Base-by-base conservation (phyloP, 225 moss, liverwort and hornwort species). In the Polytrichum formosum region DNA sequence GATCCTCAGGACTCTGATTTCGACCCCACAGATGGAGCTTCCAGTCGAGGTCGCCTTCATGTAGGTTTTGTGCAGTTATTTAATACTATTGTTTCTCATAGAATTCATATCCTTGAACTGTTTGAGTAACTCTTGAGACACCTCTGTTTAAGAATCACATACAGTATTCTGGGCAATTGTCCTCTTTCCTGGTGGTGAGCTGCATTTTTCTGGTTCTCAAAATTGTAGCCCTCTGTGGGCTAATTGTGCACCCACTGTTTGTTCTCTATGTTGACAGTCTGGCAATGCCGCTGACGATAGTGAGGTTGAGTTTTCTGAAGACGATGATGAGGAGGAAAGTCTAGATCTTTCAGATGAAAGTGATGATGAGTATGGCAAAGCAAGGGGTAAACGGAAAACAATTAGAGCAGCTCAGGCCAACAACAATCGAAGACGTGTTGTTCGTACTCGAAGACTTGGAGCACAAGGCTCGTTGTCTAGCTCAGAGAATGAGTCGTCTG, bases 401-500 rank as follows among this genome's bases (percentile, higher is more conserved):
- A 82, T 78, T 68, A 83, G 88, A 83, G 75, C 68, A n/a, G 63
- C 77, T 73, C 80, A 84, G 80, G 71, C 67, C 26, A 84, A 79
- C 60, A 84, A 87, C 22, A 88, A 64, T 64, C 87, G 90, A 56
- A 84, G 87, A 71, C 78, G 87, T 26, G 73, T 79, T 73, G 65
- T 79, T 73, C 88, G 84, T 21, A 80, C 84, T 21, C 88, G 92
- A 67, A 90, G 81, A 67, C 84, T 87, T 31, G 82, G 98, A 74
- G 85, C 79, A 67, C 85, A 88, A 68, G 83, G 82, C 72, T 91
- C 84, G 68, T 75, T 90, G 67, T 90, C 88, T 31, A 88, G 87
- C 64, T 85, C 89, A 35, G 94, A 93, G 62, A 78, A 92, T 55
- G 94, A 94, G 70, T 94, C 90, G 6, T 94, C 94, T 72, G 94